Percentiles rank a stretch among this genome's conserved stretches.
These are phyloP conservation scores for Trametes cubensis DNA, from an alignment of 768 basidiomycete species.

Conservation along the genomic window DNA sequence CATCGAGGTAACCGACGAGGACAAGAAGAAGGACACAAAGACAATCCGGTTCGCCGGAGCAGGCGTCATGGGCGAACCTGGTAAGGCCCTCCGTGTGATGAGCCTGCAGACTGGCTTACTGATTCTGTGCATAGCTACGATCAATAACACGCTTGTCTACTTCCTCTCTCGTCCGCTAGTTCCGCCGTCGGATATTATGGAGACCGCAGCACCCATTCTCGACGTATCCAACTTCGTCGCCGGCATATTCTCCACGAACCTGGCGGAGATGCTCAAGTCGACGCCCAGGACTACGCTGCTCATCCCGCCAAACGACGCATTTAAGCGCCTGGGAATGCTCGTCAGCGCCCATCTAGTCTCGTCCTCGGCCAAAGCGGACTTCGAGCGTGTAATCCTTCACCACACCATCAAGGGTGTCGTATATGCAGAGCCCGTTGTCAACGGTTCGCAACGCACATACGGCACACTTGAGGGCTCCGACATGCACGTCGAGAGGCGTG, in stretches of 20 bases:
- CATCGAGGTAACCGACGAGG: conserved; percentile 56
- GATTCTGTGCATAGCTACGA: conserved; percentile 51
- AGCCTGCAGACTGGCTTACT: background rate
- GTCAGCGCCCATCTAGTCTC: conserved; percentile 86
- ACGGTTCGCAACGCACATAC: conserved; percentile 72
- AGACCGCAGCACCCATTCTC: conserved; percentile 79
- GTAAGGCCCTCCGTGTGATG: conserved; percentile 47
- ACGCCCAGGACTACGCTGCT: conserved; percentile 78
- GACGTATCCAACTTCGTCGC: conserved; percentile 91
- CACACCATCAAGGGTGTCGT: conserved; percentile 78
- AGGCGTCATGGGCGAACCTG: conserved; percentile 71
- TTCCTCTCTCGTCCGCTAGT: conserved; percentile 82
- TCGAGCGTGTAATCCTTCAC: conserved; percentile 85
- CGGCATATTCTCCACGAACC: conserved; percentile 81
- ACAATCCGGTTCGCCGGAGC: conserved; percentile 84
- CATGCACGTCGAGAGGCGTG: conserved; percentile 63
- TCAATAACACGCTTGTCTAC: conserved; percentile 84
- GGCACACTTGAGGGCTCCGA: conserved; percentile 86
- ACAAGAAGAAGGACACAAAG: conserved; percentile 48
- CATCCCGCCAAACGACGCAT: conserved; percentile 89
- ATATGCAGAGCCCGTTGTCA: conserved; percentile 63
- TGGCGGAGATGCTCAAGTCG: conserved; percentile 68
- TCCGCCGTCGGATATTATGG: conserved; percentile 80
- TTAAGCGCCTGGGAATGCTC: conserved; percentile 79
- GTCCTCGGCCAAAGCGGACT: conserved; percentile 73